Conservation (phyloP, 129 eudicot genomes). For the Mikania micrantha region DNA sequence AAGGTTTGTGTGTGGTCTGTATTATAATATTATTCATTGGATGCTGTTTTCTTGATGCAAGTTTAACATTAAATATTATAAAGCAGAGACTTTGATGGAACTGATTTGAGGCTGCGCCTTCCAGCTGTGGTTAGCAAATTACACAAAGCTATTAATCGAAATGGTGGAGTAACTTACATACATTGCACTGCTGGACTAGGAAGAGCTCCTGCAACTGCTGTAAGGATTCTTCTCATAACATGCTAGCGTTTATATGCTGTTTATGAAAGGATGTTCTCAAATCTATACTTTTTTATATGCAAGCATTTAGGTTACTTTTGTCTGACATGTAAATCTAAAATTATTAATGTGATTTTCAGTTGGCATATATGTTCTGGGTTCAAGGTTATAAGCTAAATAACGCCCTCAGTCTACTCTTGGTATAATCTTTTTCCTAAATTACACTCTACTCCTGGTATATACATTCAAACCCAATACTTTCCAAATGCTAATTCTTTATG, state of each 20-base stretch:
- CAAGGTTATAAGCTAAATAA: constrained; percentile 71
- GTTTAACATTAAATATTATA: constrained; percentile 12
- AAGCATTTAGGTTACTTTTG: neutral
- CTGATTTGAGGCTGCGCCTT: constrained; percentile 86
- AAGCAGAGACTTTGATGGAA: constrained; percentile 86
- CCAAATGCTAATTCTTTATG: neutral
- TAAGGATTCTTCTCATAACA: constrained; percentile 14
- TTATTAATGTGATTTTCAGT: constrained; percentile 34
- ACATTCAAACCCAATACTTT: neutral
- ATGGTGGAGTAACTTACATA: constrained; percentile 86
- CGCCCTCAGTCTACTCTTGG: constrained; percentile 68
- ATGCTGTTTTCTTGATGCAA: neutral
- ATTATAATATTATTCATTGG: neutral
- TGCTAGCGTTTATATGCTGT: neutral
- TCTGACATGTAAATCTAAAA: neutral
- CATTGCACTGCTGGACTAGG: constrained; percentile 99
- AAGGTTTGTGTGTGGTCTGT: neutral
- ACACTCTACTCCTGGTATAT: constrained; percentile 4
- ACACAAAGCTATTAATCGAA: constrained; percentile 66
- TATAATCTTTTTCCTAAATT: constrained; percentile 23
- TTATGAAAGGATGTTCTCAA: neutral
- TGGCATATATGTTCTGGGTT: constrained; percentile 98
- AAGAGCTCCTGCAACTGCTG: constrained; percentile 98
- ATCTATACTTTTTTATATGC: neutral
- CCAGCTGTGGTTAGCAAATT: constrained; percentile 91